Evolutionary conservation across 1,139 yeast species (phyloP).

Genomic region (Protomyces inundatus): DNA sequence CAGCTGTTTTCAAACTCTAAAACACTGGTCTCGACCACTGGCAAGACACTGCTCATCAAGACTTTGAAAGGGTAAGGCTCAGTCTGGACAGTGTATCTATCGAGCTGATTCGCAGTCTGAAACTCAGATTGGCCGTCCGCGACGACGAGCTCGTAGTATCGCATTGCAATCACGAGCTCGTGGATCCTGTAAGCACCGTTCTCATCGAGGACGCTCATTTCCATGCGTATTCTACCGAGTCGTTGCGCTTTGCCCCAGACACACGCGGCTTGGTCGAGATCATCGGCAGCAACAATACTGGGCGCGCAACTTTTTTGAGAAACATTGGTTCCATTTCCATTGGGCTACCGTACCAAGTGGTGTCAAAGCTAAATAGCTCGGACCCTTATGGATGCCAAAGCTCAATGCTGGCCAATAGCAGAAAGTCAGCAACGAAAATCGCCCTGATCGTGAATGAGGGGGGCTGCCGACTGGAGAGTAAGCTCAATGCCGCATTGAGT

Average conservation of each 20-base stretch:
- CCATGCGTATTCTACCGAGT: background rate
- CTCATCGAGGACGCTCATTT: background rate
- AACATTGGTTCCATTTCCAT: too few species aligned
- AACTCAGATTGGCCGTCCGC: background rate
- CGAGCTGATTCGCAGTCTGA: slow-evolving; percentile 4
- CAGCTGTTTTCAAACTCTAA: background rate
- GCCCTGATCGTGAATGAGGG: too few species aligned
- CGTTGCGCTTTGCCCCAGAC: background rate
- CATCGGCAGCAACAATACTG: background rate
- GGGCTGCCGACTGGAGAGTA: too few species aligned
- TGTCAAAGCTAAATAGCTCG: background rate
- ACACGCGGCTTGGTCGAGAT: background rate
- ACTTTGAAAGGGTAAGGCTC: slow-evolving; percentile 12
- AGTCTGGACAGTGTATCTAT: background rate
- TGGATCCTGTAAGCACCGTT: background rate
- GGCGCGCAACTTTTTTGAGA: background rate
- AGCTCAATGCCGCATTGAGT: too few species aligned
- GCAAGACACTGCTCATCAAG: slow-evolving; percentile 12
- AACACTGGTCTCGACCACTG: slow-evolving; percentile 1
- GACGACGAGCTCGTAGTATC: background rate
- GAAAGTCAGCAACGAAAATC: too few species aligned
- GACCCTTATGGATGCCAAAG: too few species aligned
- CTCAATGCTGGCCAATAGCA: too few species aligned
- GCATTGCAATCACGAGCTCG: background rate
- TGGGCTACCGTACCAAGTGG: background rate